Evolutionary conservation across 129 eudicot species (phyloP).

Genomic region (Artemisia argyi): DNA sequence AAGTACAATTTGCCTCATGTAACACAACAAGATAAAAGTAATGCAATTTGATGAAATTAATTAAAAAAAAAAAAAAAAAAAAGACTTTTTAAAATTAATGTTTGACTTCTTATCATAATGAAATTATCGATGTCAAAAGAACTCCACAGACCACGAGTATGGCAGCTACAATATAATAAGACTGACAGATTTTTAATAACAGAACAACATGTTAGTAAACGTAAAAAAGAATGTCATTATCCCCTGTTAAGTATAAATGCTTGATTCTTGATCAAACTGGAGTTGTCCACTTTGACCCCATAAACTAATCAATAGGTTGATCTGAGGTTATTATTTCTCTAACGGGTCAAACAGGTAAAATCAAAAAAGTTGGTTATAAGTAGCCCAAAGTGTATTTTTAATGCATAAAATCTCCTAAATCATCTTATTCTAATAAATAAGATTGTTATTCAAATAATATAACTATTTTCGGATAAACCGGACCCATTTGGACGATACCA

Average conservation of each 20-base stretch:
- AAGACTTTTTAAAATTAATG: background rate
- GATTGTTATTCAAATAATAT: background rate
- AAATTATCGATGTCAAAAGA: slow-evolving; percentile 1
- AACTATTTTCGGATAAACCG: background rate
- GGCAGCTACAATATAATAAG: slow-evolving; percentile 12
- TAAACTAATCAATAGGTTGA: background rate
- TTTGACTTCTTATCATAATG: background rate
- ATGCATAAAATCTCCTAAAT: background rate
- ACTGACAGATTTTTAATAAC: slow-evolving; percentile 4
- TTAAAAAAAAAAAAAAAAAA: background rate
- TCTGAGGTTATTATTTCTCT: background rate
- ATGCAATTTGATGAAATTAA: slow-evolving; percentile 7
- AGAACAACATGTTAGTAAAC: background rate
- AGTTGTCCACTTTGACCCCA: background rate
- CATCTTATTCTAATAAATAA: background rate
- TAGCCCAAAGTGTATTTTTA: background rate
- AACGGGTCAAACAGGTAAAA: background rate
- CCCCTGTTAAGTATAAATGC: background rate
- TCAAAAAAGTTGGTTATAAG: too few species aligned
- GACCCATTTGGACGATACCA: background rate
- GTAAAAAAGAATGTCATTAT: background rate
- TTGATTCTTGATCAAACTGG: background rate
- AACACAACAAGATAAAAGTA: slow-evolving; percentile 1
- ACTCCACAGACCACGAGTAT: slow-evolving; percentile 15
- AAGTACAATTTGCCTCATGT: slow-evolving; percentile 4